Conservation (phyloP, 495 filamentous ascomycete species). For the Talaromyces trachyspermus region DNA sequence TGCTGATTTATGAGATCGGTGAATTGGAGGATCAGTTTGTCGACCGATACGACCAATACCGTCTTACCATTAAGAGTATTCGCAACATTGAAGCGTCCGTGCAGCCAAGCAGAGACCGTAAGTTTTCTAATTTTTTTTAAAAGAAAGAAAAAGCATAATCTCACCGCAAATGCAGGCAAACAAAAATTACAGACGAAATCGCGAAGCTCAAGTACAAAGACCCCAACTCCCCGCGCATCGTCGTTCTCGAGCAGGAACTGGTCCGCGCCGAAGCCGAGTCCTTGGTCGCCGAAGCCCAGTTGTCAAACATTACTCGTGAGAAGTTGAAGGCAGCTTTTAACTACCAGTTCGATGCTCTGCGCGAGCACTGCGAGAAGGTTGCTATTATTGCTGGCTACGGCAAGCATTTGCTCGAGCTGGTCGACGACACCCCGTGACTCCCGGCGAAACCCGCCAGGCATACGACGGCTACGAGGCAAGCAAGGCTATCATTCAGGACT, state of each 20-base stretch:
- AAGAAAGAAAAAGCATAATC: slow-evolving; percentile 3
- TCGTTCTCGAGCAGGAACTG: slow-evolving; percentile 96
- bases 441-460: slow-evolving; percentile 89
- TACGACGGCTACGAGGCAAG: slow-evolving; percentile 98
- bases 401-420: slow-evolving; percentile 89
- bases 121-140: slow-evolving; percentile 22
- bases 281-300: slow-evolving; percentile 91
- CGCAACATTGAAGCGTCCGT: slow-evolving; percentile 98
- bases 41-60: slow-evolving; percentile 98
- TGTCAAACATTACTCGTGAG: slow-evolving; percentile 98
- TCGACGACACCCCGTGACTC: slow-evolving; percentile 95
- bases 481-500: slow-evolving; percentile 99
- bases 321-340: slow-evolving; percentile 98
- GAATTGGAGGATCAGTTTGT: slow-evolving; percentile 97
- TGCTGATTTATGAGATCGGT: slow-evolving; percentile 95
- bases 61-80: slow-evolving; percentile 98
- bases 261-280: slow-evolving; percentile 98
- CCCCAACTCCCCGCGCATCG: slow-evolving; percentile 92
- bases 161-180: too few species aligned
- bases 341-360: slow-evolving; percentile 96
- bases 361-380: slow-evolving; percentile 96
- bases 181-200: slow-evolving; percentile 98
- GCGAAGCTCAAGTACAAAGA: slow-evolving; percentile 99
- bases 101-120: slow-evolving; percentile 94
- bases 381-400: slow-evolving; percentile 96